A percentile compares a stretch with the other conserved stretches of the same genome.
phyloP scores from a whole-genome alignment of 495 filamentous ascomycete species.

The Hyphodiscus hymeniophilus region DNA sequence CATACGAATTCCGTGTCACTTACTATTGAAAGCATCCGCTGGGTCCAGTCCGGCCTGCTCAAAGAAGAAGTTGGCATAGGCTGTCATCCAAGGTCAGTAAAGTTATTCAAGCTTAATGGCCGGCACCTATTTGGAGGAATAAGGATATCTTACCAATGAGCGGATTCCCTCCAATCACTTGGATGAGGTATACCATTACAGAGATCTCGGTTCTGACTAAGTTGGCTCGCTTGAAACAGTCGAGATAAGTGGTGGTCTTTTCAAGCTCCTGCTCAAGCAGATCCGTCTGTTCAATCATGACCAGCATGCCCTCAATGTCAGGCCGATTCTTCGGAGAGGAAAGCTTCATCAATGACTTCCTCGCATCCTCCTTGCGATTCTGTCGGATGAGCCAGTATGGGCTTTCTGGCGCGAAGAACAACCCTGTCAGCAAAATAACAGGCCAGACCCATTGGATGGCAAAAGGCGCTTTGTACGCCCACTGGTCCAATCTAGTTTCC shows the following conservation, averaged over 20 bases:
- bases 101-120: too few species aligned
- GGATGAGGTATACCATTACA: slow-evolving; percentile 61
- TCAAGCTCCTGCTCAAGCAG: slow-evolving; percentile 54
- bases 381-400: slow-evolving; percentile 65
- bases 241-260: slow-evolving; percentile 51
- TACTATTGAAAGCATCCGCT: slow-evolving; percentile 37
- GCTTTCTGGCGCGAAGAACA: slow-evolving; percentile 36
- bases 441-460: slow-evolving; percentile 43
- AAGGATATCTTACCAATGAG: too few species aligned
- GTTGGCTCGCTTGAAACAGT: slow-evolving; percentile 61
- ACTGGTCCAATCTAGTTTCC: slow-evolving; percentile 24
- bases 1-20: slow-evolving; percentile 45
- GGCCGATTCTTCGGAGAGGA: slow-evolving; percentile 39
- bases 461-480: slow-evolving; percentile 53
- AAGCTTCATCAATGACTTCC: slow-evolving; percentile 53
- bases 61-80: slow-evolving; percentile 52
- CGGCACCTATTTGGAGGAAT: too few species aligned
- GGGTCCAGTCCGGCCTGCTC: slow-evolving; percentile 54
- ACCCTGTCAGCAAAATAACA: slow-evolving; percentile 31
- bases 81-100: too few species aligned
- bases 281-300: slow-evolving; percentile 56
- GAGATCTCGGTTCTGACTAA: slow-evolving; percentile 61
- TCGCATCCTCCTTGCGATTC: slow-evolving; percentile 58
- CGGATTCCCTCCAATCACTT: slow-evolving; percentile 59
- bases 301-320: slow-evolving; percentile 38